Base-by-base conservation (phyloP, 495 filamentous ascomycete genomes). In the Aspergillus egyptiacus region DNA sequence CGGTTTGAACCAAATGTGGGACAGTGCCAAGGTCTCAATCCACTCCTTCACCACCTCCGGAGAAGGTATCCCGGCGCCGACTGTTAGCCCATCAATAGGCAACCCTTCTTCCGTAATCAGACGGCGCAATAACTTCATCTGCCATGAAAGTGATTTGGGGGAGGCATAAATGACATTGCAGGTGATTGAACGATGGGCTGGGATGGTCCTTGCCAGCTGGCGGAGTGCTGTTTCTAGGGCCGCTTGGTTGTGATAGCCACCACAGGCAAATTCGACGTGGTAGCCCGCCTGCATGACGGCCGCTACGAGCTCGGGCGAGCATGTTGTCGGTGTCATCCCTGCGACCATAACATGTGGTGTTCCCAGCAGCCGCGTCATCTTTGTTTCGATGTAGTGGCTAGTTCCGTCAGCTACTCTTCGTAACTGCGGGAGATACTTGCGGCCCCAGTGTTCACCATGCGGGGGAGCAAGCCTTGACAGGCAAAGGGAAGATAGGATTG, bases 91-190 rank as follows among this genome's bases (percentile, higher is more conserved):
- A 56, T 96, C 89, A 48, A 98, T 88, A 3, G 93, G 93, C 25
- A 94, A 80, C 52, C 93, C 93, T 44, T 94, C 87, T 9, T 86
- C 77, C n/a, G n/a, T n/a, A 34, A 90, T 81, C 33, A 98, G 75
- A 47, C 86, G 80, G 35, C 80, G 85, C 49, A 98, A 81, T 19
- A 98, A 73, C 38, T 91, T 89, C 37, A 97, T 94, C 66, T 98
- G 93, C 93, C 93, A 98, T 20, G 74, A 85, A 89, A 98, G 96
- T 27, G 91, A 89, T 42, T 85, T 80, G 11, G 93, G 93, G 60
- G 89, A 91, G 61, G 96, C 93, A 59, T 98, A 98, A 62, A 98
- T 98, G 46, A 98, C 64, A 63, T 98, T 98, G 58, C 94, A 72
- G 3, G 82, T 89, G 63, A 98, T 95, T 61, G 91, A 91, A 51